Evolutionary conservation across 352 stramenopile species (phyloP), one percentile per base, ranked within the genome.

Genomic region (Phytophthora multivora): DNA sequence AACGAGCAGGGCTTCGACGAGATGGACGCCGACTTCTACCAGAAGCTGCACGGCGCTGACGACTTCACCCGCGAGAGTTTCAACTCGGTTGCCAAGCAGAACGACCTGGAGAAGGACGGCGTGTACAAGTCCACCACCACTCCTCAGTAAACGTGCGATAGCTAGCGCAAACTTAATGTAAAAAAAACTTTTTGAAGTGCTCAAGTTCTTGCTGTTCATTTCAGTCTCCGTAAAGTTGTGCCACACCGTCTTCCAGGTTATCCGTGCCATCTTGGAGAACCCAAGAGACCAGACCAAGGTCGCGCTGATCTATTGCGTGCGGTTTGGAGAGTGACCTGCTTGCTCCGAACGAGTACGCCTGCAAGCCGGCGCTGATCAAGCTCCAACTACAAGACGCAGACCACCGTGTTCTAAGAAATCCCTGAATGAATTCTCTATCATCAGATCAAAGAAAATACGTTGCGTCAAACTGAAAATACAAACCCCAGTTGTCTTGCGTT

Each of bases 251-350:
- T 80, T 76, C 51, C 78, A 88, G 62, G 79, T 97, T 58, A 88
- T 96, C 55, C 66, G 83, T 4, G 86, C 93, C 33, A 90, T 97
- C 42, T 71, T 97, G 8, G 70, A 66, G 16, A 65, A 83, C 60
- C 58, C 60, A 4, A 46, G n/a, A 1, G 79, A 89, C 42, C 28
- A 69, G 31, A 85, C 75, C 18, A 64, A 85, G 36, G 58, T 89
- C 6, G 68, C 59, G 18, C 62, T 97, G 8, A 74, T 97, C 18
- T 95, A 91, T 69, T 91, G 83, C 23, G 94, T 93, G 63, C 82
- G 95, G 23, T 86, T 81, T n/a, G 16, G 80, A 97, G 66, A 85
- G 97, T 41, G 96, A 98, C 75, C 97, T 98, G 66, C 76, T 98
- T n/a, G 35, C 79, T 98, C 21, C 67, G 86, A 21, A 73, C 48